These are phyloP conservation scores for Ustilago crameri DNA, from an alignment of 1,284 basidiomycete species.

Conservation along the genomic window DNA sequence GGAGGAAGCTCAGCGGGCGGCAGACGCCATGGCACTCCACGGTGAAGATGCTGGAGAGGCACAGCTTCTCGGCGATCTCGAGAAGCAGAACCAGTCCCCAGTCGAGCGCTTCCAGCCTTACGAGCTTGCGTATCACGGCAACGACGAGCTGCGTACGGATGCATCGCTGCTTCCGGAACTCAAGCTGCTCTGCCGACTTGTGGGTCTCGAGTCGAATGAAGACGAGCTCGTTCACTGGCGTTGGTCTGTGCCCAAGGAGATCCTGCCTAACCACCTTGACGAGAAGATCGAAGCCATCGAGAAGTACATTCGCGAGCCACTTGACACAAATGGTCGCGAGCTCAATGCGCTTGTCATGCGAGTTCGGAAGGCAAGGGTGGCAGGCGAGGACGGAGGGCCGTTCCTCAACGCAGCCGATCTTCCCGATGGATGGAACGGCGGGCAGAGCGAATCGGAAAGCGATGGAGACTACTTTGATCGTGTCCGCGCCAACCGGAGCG, in stretches of 20 bases:
- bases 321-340: slow-evolving; percentile 45
- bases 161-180: slow-evolving; percentile 55
- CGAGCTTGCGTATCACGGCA: slow-evolving; percentile 38
- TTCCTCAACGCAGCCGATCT: slow-evolving; percentile 28
- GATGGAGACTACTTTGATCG: slow-evolving; percentile 50
- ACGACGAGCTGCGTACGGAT: slow-evolving; percentile 54
- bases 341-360: slow-evolving; percentile 51
- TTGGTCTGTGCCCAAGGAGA: slow-evolving; percentile 58
- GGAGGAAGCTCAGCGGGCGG: slow-evolving; percentile 18
- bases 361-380: slow-evolving; percentile 39
- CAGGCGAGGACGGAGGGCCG: slow-evolving; percentile 8
- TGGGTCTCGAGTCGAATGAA: slow-evolving; percentile 53
- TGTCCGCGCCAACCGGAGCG: slow-evolving; percentile 17
- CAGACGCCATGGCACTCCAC: not conserved
- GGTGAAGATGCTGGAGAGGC: slow-evolving; percentile 11
- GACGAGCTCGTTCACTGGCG: slow-evolving; percentile 48
- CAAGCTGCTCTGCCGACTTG: slow-evolving; percentile 64
- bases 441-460: slow-evolving; percentile 42
- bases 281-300: slow-evolving; percentile 60
- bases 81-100: slow-evolving; percentile 34
- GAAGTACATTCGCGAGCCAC: slow-evolving; percentile 58
- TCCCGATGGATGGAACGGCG: slow-evolving; percentile 35
- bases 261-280: slow-evolving; percentile 53
- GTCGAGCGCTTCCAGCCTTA: slow-evolving; percentile 38
- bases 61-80: slow-evolving; percentile 27